Evolutionary conservation across 148 eudicot species (phyloP), one percentile per base, ranked within the genome.

Genomic region (Oxyria digyna): DNA sequence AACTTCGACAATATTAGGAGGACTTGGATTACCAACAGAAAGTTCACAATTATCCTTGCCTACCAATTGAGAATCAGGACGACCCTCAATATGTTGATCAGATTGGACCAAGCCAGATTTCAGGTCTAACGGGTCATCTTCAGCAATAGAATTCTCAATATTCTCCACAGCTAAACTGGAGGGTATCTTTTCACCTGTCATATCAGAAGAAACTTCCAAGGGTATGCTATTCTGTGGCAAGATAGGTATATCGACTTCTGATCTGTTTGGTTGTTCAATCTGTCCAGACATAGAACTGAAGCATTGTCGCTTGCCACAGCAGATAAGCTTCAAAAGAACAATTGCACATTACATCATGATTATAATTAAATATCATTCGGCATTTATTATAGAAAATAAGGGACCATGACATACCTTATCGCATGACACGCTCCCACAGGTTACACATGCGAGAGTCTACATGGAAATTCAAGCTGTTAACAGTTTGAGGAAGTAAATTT

Each of bases 221-320:
- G 68, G 67, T 35, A 46, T 35, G 55, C 41, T 68, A 32, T 49
- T 65, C 64, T 40, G 62, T 64, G 76, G 57, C 57, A 38, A 67
- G 46, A 57, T 71, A 49, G 65, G 49, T 50, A 8, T 40, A n/a
- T 69, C 50, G 41, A 49, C 62, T 55, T 67, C 68, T 10, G 17
- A 20, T 64, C 17, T 67, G 57, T 37, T 72, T 45, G 75, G 72
- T 45, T 69, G 31, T 26, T 69, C 23, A 18, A 65, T 57, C 52
- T 26, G 69, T 66, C 50, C 43, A 69, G 78, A 77, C 45, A 68
- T 70, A 75, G 73, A 79, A 55, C 68, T 37, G 75, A 71, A 27
- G 35, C 78, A 70, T 29, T 72, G 9, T 24, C 49, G 67, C 67
- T 72, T 26, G 29, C 67, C 76, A 9, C 64, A 67, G 69, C 69